A percentile compares a stretch with the other conserved stretches of the same genome.
These are phyloP conservation scores for Rhodamnia argentea DNA, from an alignment of 345 rosid genomes.

Conservation along the genomic window DNA sequence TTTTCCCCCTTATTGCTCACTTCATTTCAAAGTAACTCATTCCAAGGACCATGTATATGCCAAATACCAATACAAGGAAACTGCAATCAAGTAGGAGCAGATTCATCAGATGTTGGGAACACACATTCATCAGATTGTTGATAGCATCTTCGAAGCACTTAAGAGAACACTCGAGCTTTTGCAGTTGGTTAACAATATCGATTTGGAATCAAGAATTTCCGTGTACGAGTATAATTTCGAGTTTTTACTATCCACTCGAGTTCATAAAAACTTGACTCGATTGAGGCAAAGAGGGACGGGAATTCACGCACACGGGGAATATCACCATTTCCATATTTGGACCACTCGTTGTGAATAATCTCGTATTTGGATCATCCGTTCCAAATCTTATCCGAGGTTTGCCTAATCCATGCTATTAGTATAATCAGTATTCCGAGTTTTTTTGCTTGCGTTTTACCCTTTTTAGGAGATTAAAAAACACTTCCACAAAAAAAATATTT, in stretches of 20 bases:
- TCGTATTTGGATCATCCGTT: neutral
- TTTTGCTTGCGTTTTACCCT: neutral
- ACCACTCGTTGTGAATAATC: neutral
- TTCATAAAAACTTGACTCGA: neutral
- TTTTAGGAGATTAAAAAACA: neutral
- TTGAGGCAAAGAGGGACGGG: neutral
- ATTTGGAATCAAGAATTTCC: neutral
- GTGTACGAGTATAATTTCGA: neutral
- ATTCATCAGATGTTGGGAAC: neutral
- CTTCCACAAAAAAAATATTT: too few species aligned
- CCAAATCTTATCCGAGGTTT: fast-evolving
- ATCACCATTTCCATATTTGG: neutral
- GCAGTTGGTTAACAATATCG: neutral
- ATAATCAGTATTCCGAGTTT: neutral
- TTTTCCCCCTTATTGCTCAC: neutral
- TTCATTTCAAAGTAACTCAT: neutral
- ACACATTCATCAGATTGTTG: neutral
- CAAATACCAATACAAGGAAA: neutral
- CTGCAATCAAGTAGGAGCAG: neutral
- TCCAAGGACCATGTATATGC: neutral
- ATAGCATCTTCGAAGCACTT: neutral
- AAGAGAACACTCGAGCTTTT: neutral
- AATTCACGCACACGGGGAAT: fast-evolving
- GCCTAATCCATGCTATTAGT: neutral
- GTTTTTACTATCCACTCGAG: neutral